Evolutionary conservation across 768 basidiomycete genomes (phyloP), one percentile per base, ranked within the genome.

Genomic region (Pluteus cervinus): DNA sequence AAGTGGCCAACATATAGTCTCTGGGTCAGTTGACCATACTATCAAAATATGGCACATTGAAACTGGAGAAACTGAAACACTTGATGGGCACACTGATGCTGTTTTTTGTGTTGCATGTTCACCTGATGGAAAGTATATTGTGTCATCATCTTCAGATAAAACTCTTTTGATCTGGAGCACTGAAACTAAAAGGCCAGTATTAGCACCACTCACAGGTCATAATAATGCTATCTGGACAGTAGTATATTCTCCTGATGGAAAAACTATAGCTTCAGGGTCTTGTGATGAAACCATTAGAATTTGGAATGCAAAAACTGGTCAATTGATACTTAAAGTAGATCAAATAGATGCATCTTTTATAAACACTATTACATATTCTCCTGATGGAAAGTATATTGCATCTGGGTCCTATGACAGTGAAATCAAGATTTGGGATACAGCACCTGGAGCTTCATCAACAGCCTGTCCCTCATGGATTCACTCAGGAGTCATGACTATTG

Each of bases 281-380:
- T n/a, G n/a, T n/a, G n/a, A n/a, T n/a, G n/a, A n/a, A n/a, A n/a
- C n/a, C n/a, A n/a, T n/a, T n/a, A n/a, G n/a, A n/a, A n/a, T n/a
- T n/a, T n/a, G n/a, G n/a, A n/a, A n/a, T n/a, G n/a, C n/a, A n/a
- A n/a, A n/a, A n/a, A n/a, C n/a, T n/a, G n/a, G n/a, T 2, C 39
- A 45, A 9, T 36, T 65, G 43, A n/a, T n/a, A n/a, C n/a, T n/a
- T n/a, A n/a, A n/a, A n/a, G n/a, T n/a, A n/a, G n/a, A n/a, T n/a
- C 41, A 42, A 17, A 63, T 58, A 14, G 63, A 66, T 38, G 39
- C 36, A 17, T 52, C 54, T 35, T 56, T 52, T 28, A 52, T 67
- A 24, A 72, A 70, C 12, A 52, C 56, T 3, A 33, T 66, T 24
- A 49, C 55, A 2, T 62, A 65, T 44, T 55, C 43, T 8, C 40